Base-by-base conservation (phyloP, 2,329 filamentous ascomycete species). In the Penicillium sp. region DNA sequence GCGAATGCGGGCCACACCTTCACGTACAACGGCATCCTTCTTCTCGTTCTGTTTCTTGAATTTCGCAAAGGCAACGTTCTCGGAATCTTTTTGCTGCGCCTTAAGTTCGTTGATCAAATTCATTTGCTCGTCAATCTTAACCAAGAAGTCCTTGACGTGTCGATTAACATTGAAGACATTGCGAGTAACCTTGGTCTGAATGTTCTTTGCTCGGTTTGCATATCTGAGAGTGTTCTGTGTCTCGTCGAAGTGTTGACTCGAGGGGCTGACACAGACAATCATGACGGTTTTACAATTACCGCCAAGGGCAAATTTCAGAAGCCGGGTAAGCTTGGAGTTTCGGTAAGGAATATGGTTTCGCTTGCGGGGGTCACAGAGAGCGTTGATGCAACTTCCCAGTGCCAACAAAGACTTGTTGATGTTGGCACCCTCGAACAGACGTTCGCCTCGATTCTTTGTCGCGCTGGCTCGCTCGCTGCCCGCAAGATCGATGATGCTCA, bases 111-210 rank as follows among this genome's bases (percentile, higher is more conserved):
- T 96, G 72, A 99, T 99, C 67, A 96, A 75, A n/a, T 86, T 87
- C 81, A 96, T 92, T 71, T 99, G 93, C 75, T 99, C 94, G 68
- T 99, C 93, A 65, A 99, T 99, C 81, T 97, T 97, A 78, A 96
- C 94, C 70, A 99, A 76, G 75, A 96, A 99, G 74, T 99, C 94
- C 78, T 99, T 99, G 66, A 99, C 94, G 74, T 99, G 94, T 56
- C 94, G 88, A 71, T 99, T 96, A 59, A 99, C 94, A 71, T 99
- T 99, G 77, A 95, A 99, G 23, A 97, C 92, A 69, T 99, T 99
- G 66, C 92, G 86, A n/a, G 94, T 96, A 52, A 96, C 91, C 80
- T 99, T 99, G 53, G 94, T 99, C 76, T 97, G 95, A 69, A 99
- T 99, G 67, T 99, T 99, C 83, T 99, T 99, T 53, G 94, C 94